These are phyloP conservation scores for carrot (Daucus carota) DNA, from an alignment of 129 eudicot genomes.

Conservation along the genomic window DH1_v3.0 NC_030381.2:53994001-53994500, in stretches of 20 bases:
- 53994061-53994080: slow-evolving; percentile 81
- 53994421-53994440: not conserved
- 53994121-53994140: slow-evolving; percentile 47
- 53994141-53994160: slow-evolving; percentile 23
- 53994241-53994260: not conserved
- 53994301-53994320: not conserved
- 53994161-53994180: not conserved
- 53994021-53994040: not conserved
- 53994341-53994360: not conserved
- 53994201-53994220: not conserved
- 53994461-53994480: not conserved
- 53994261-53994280: not conserved
- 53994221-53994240: not conserved
- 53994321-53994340: not conserved
- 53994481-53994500: not conserved
- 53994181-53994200: not conserved
- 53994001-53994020: not conserved
- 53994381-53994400: not conserved
- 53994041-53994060: slow-evolving; percentile 39
- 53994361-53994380: not conserved
- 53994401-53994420: not conserved
- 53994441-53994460: not conserved
- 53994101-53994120: slow-evolving; percentile 95
- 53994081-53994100: slow-evolving; percentile 65
- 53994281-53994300: not conserved